Evolutionary conservation across 202 grass and related monocot genomes (phyloP), one percentile per base, ranked within the genome.

Genomic region (Zizania palustris): DNA sequence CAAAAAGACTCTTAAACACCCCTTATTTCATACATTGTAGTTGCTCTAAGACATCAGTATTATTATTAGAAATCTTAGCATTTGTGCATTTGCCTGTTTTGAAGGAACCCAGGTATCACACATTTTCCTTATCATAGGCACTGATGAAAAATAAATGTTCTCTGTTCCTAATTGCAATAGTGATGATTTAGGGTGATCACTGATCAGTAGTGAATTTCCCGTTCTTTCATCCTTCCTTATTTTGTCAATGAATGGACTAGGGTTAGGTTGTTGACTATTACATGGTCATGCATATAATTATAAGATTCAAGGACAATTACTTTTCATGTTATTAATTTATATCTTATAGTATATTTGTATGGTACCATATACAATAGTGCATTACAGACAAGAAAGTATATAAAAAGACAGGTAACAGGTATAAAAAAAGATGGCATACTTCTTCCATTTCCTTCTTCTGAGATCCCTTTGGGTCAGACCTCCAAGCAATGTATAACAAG

Each of bases 371-470:
- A 65, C 0, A 82, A 3, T 72, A 44, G 45, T 19, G 6, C 33
- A 37, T 22, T 65, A 28, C 8, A 76, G 15, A 22, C 5, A 45
- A 73, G n/a, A 20, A 81, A 55, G 67, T 63, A 80, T 16, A n/a
- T n/a, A n/a, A n/a, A n/a, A n/a, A 50, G 13, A 2, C 11, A 81
- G 62, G 54, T 1, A 73, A 58, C 75, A 48, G 61, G 48, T 35
- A 78, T 39, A 69, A 42, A 46, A 53, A 21, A 28, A 28, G 75
- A 40, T 55, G 51, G 76, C 80, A 76, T 90, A 88, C 90, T 81
- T 97, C 93, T 86, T 97, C 93, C 44, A 97, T 97, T 88, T 90
- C 93, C 75, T 90, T 92, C 72, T 97, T 97, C 77, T 93, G 87
- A 63, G 89, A 90, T 88, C 80, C 84, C 73, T 97, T 92, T 0